Conservation (phyloP, 2,329 filamentous ascomycete species). For the Hypoxylon sp. region DNA sequence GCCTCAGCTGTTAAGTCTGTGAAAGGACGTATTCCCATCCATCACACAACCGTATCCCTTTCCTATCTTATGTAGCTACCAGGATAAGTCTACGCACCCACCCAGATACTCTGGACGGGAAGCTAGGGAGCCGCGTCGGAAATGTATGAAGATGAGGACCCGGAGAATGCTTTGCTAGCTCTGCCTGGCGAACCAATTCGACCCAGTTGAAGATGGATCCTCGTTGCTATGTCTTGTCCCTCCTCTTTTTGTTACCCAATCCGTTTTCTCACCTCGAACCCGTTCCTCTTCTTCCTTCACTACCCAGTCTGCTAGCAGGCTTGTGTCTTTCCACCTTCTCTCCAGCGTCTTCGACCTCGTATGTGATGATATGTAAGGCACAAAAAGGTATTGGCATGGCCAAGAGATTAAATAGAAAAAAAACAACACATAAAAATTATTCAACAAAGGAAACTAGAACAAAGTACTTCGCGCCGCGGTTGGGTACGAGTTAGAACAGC, state of each 20-base stretch:
- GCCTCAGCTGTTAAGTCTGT: conserved; percentile 8
- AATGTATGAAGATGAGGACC: conserved; percentile 15
- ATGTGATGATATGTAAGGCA: conserved; percentile 26
- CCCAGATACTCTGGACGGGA: not conserved
- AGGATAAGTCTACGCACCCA: not conserved
- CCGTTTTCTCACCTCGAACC: conserved; percentile 1
- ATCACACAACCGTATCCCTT: conserved; percentile 5
- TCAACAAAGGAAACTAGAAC: conserved; percentile 39
- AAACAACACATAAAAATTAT: conserved; percentile 21
- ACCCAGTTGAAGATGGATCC: conserved; percentile 14
- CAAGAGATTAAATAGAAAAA: too few species aligned
- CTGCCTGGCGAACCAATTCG: conserved; percentile 13
- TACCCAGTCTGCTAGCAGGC: conserved; percentile 39
- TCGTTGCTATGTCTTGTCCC: conserved; percentile 9
- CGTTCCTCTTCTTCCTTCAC: conserved; percentile 9
- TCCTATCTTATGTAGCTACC: not conserved
- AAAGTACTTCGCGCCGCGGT: conserved; percentile 35
- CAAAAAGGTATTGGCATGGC: conserved; percentile 12
- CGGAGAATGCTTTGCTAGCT: conserved; percentile 10
- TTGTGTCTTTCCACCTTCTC: conserved; percentile 7
- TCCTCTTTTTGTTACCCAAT: not conserved
- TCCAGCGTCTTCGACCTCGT: not conserved
- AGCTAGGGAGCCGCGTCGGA: conserved; percentile 1
- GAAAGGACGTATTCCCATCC: conserved; percentile 8
- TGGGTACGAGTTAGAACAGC: not conserved